Base-by-base conservation (phyloP, 371 early-diverging fungal species). In the Mucor plumbeus region DNA sequence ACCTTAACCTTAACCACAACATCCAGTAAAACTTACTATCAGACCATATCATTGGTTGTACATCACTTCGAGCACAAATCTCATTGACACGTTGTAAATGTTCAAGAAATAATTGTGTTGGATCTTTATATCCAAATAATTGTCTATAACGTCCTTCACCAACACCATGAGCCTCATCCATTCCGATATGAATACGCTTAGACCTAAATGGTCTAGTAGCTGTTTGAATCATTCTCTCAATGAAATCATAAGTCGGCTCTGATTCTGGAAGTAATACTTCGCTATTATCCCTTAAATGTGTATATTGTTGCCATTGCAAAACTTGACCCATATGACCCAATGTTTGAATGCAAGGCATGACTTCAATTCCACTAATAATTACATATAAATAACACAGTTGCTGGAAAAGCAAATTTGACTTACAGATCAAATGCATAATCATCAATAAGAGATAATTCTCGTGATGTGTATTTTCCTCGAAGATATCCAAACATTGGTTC, bases 331-430 rank as follows among this genome's bases (percentile, higher is more conserved):
- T 68, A 72, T 95, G 95, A 2, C 95, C 95, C 59, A 95, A 76
- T 9, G 94, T 94, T 76, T 95, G 95, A 50, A 95, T 95, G 73
- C 95, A 94, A 6, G 95, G 91, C 19, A 95, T 88, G 3, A 94
- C 90, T 70, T 94, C 95, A 48, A 94, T 91, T n/a, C 93, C 95
- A 26, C 87, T 26, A 26, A 3, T 26, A 26, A 26, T 26, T 85
- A 70, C 11, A 31, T 10, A 19, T n/a, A 26, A 26, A 26, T 26
- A 26, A 26, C 1, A 26, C 3, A 3, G 1, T 26, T 26, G 26
- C 1, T 26, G 26, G 26, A 26, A 26, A 26, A 26, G 26, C 3
- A 26, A 26, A 1, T 15, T 0, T 0, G 17, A 64, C 73, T 72
- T 80, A 85, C 84, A 94, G 74, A 48, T 84, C 85, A 74, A 72